These are phyloP conservation scores for Hippophae tibetana DNA, from an alignment of 306 rosid genomes.

Conservation along the genomic window DNA sequence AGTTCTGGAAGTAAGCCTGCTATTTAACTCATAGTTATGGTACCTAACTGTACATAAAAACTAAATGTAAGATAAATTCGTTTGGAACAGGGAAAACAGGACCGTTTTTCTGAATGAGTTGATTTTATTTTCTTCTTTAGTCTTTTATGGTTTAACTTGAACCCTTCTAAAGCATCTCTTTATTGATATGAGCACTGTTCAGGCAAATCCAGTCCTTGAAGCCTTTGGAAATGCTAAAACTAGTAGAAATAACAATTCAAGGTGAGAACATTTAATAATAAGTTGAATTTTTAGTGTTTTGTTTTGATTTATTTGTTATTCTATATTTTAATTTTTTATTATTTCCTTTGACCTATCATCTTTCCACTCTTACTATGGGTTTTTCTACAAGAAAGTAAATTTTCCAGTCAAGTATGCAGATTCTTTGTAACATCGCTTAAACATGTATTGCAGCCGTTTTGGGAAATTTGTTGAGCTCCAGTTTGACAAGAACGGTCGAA, in stretches of 20 bases:
- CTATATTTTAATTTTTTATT: too few relatives aligned
- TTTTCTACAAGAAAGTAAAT: too few relatives aligned
- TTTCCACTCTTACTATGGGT: too few relatives aligned
- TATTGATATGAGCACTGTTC: slow-evolving; percentile 21
- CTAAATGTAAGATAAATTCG: too few relatives aligned
- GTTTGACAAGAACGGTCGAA: slow-evolving; percentile 60
- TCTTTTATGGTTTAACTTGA: not conserved
- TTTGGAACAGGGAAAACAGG: too few relatives aligned
- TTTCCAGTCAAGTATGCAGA: too few relatives aligned
- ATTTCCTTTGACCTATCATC: slow-evolving; percentile 16
- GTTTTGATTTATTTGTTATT: too few relatives aligned
- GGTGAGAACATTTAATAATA: slow-evolving; percentile 31
- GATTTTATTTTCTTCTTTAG: too few relatives aligned
- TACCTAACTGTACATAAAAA: not conserved
- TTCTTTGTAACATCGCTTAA: too few relatives aligned
- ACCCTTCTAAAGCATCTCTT: not conserved
- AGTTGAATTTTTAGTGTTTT: too few relatives aligned
- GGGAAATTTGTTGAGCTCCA: slow-evolving; percentile 95
- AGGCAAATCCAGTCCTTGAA: slow-evolving; percentile 98
- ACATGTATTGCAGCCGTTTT: slow-evolving; percentile 53
- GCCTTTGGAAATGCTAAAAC: slow-evolving; percentile 97
- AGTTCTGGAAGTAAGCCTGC: slow-evolving; percentile 76
- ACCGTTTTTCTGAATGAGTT: too few relatives aligned
- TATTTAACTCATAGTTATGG: slow-evolving; percentile 22
- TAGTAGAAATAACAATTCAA: slow-evolving; percentile 81